Base-by-base conservation (phyloP, 2,329 filamentous ascomycete genomes). In the Penicillium carneum region DNA sequence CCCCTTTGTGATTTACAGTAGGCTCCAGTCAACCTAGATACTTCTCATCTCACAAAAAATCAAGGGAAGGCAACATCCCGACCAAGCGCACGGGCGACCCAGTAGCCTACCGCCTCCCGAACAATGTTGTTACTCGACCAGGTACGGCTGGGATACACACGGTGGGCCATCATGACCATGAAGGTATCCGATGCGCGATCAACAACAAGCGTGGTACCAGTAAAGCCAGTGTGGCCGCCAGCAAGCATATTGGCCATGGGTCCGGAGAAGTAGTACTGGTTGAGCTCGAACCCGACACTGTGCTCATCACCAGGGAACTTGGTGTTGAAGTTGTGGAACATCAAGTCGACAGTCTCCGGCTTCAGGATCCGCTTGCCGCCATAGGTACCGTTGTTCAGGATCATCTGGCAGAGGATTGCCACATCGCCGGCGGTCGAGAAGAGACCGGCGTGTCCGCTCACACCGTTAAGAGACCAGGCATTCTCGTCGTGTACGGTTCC, bases 401-500 rank as follows among this genome's bases (percentile, higher is more conserved):
- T 73, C 75, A 77, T 77, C 60, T 77, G 75, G 55, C 73, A 74
- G 57, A 77, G 63, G 16, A 63, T 67, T 4, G 75, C 74, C 23
- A 69, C 69, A 57, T 77, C 75, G 1, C 34, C 41, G 7, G 69
- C 73, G 0, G 75, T 76, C 0, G 75, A 76, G 59, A 77, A 77
- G 8, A 78, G 64, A 1, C 76, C 76, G 1, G 76, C 76, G 52
- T 77, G 76, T 23, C 76, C 76, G 7, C 74, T 73, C 7, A 78
- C 73, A 11, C 76, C 76, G 41, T 68, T 58, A 4, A 78, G 63
- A 14, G 71, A 62, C 73, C 73, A 78, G 16, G 76, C 70, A 39
- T 77, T 77, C 58, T 78, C 76, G 59, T 78, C 74, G 63, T 74
- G 73, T 36, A 79, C 77, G 3, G 74, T 78, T 4, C 77, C 76